Conservation (phyloP, 179 eudicot species). For the Patellifolia procumbens region DNA sequence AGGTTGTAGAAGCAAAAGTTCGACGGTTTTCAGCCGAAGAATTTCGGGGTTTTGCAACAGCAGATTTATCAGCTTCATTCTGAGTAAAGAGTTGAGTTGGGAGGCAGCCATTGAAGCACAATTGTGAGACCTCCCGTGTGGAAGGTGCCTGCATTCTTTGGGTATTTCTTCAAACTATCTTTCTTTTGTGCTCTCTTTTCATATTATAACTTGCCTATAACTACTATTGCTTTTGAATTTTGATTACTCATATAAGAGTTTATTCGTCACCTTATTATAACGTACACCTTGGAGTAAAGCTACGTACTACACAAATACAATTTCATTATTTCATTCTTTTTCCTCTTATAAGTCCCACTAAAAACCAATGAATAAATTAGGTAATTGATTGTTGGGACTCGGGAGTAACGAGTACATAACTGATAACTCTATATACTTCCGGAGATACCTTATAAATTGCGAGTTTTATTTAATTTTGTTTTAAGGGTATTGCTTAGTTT, state of each 20-base stretch:
- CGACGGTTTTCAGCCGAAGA: constrained; percentile 58
- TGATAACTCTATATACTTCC: no score
- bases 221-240: constrained; percentile 14
- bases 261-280: no score
- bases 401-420: no score
- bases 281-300: no score
- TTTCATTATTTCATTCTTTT: no score
- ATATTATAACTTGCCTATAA: not conserved
- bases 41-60: constrained; percentile 38
- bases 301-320: no score
- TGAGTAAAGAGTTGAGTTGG: constrained; percentile 42
- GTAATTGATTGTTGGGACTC: no score
- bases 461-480: not conserved
- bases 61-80: constrained; percentile 41
- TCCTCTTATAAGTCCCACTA: no score
- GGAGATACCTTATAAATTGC: no score
- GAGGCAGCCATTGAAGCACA: constrained; percentile 63
- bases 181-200: constrained; percentile 21
- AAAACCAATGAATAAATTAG: no score
- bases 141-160: constrained; percentile 56
- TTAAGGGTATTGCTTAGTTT: constrained; percentile 31
- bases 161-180: constrained; percentile 13
- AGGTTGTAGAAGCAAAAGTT: constrained; percentile 50
- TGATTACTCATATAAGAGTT: not conserved
- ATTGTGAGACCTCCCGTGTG: constrained; percentile 50